These are phyloP conservation scores for Septoria linicola DNA, from an alignment of 2,329 filamentous ascomycete species.

Conservation along the genomic window DNA sequence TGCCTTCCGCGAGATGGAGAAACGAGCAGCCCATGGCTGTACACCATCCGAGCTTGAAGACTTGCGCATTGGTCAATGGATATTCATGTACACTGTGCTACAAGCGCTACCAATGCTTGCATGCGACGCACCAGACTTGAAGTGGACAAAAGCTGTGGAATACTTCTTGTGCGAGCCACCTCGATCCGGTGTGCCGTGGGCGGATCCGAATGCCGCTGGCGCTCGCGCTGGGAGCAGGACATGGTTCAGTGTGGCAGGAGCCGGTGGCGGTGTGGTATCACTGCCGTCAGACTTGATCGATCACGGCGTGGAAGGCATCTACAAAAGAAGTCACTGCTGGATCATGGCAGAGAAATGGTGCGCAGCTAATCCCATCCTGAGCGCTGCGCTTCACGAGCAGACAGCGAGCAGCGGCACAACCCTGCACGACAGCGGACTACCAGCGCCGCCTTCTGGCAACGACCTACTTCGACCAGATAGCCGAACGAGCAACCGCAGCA, in stretches of 20 bases:
- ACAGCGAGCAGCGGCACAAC: conserved; percentile 15
- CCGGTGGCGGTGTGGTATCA: conserved; percentile 60
- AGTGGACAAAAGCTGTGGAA: conserved; percentile 69
- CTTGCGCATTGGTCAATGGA: conserved; percentile 73
- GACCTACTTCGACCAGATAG: conserved; percentile 24
- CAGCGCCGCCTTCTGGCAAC: conserved; percentile 24
- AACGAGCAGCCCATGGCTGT: conserved; percentile 64
- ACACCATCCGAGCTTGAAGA: conserved; percentile 67
- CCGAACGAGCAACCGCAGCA: conserved; percentile 22
- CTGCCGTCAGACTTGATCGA: conserved; percentile 64
- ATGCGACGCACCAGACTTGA: conserved; percentile 69
- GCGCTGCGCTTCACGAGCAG: conserved; percentile 32
- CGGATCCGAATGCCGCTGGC: conserved; percentile 55
- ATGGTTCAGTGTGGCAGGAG: conserved; percentile 70
- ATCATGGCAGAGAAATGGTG: conserved; percentile 62
- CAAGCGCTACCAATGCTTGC: conserved; percentile 77
- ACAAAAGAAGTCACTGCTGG: conserved; percentile 70
- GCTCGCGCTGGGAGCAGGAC: conserved; percentile 47
- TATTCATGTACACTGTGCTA: conserved; percentile 76
- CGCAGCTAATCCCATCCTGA: conserved; percentile 40
- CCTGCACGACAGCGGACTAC: conserved; percentile 18
- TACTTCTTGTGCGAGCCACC: conserved; percentile 79
- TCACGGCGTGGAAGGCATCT: conserved; percentile 66
- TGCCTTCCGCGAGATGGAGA: conserved; percentile 70
- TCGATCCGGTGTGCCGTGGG: conserved; percentile 71